These are phyloP conservation scores for Exophiala dermatitidis DNA, from an alignment of 2,329 filamentous ascomycete genomes.

Conservation along the genomic window DNA sequence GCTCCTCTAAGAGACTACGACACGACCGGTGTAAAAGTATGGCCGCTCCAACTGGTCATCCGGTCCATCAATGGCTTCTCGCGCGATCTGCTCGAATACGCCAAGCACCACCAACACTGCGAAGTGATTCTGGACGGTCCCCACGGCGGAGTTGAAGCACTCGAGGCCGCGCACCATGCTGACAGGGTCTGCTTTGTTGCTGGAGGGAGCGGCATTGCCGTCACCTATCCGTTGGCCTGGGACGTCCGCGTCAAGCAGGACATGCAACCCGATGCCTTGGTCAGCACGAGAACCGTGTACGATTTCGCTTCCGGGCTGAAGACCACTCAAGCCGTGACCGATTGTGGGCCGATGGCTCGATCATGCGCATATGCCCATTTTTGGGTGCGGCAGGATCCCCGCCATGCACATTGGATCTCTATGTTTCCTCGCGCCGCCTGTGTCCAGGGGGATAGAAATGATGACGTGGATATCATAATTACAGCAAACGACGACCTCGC, in stretches of 20 bases:
- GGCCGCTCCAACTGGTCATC: slow-evolving; percentile 49
- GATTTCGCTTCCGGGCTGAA: slow-evolving; percentile 14
- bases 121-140: slow-evolving; percentile 55
- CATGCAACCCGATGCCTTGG: slow-evolving; percentile 8
- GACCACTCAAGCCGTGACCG: neutral
- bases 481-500: neutral
- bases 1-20: slow-evolving; percentile 12
- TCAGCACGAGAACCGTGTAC: slow-evolving; percentile 19
- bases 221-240: slow-evolving; percentile 52
- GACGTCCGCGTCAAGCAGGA: slow-evolving; percentile 10
- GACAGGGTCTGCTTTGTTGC: slow-evolving; percentile 51
- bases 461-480: neutral
- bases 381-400: slow-evolving; percentile 25
- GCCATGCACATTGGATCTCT: slow-evolving; percentile 21
- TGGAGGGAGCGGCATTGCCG: slow-evolving; percentile 59
- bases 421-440: slow-evolving; percentile 14
- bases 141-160: slow-evolving; percentile 53
- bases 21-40: slow-evolving; percentile 30
- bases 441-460: neutral
- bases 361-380: slow-evolving; percentile 19
- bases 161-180: slow-evolving; percentile 46
- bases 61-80: slow-evolving; percentile 57
- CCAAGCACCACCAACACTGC: slow-evolving; percentile 39
- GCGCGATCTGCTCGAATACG: slow-evolving; percentile 47
- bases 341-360: slow-evolving; percentile 1